A percentile compares a stretch with the other conserved stretches of the same genome.
These are phyloP conservation scores for Leptographium wingfieldii DNA, from an alignment of 2,329 filamentous ascomycete genomes.

Conservation along the genomic window DNA sequence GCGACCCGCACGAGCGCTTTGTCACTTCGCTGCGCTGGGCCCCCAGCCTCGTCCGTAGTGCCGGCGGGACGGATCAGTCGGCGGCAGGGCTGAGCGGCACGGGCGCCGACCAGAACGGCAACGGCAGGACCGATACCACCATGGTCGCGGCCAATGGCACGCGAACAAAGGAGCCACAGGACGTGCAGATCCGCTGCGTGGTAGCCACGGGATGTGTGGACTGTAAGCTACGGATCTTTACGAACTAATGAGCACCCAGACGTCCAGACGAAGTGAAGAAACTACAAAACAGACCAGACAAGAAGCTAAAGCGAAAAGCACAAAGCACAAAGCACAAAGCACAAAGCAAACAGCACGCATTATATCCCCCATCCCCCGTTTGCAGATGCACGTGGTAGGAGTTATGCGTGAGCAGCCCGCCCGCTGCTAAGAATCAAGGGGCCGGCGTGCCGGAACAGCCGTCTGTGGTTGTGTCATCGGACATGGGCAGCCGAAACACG, in stretches of 20 bases:
- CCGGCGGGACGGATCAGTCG: background rate
- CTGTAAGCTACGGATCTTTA: constrained; percentile 66
- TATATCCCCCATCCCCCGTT: background rate
- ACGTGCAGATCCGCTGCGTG: constrained; percentile 64
- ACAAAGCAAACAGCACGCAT: background rate
- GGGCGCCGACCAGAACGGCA: constrained; percentile 11
- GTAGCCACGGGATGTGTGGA: constrained; percentile 82
- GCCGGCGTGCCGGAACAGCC: too few species aligned
- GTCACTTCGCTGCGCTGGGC: constrained; percentile 83
- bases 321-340: background rate
- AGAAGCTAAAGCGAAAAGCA: background rate
- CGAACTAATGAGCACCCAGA: constrained; percentile 27
- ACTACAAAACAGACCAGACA: background rate
- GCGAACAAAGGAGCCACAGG: constrained; percentile 25
- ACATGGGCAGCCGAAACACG: too few species aligned
- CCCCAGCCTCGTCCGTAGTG: constrained; percentile 27
- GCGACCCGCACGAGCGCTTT: constrained; percentile 71
- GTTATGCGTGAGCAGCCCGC: too few species aligned
- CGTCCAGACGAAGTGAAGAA: background rate
- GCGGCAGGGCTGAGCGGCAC: background rate
- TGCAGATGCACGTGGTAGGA: too few species aligned
- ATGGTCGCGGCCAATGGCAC: background rate
- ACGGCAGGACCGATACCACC: constrained; percentile 20
- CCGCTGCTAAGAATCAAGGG: too few species aligned
- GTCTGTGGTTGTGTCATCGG: too few species aligned